Percentiles rank a stretch among this genome's conserved stretches.
These are phyloP conservation scores for Termitomyces heimii DNA, from an alignment of 768 basidiomycete species.

Conservation along the genomic window DNA sequence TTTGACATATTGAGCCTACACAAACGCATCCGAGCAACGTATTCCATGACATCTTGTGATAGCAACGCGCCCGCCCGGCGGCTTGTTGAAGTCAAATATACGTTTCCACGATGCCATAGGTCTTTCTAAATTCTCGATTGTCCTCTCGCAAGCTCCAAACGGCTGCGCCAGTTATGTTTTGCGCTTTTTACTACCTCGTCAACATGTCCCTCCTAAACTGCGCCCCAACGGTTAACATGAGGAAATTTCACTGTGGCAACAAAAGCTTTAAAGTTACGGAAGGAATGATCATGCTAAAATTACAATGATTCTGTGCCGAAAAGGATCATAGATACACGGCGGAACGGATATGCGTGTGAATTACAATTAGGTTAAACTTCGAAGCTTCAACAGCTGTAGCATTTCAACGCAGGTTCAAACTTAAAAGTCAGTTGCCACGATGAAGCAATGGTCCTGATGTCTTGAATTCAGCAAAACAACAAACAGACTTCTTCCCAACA, in stretches of 20 bases:
- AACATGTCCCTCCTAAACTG: neutral
- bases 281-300: neutral
- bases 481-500: neutral
- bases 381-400: neutral
- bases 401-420: neutral
- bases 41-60: neutral
- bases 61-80: neutral
- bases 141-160: neutral
- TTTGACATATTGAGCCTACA: neutral
- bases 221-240: neutral
- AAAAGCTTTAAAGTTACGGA: neutral
- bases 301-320: neutral
- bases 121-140: neutral
- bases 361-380: neutral
- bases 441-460: neutral
- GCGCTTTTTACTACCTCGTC: neutral
- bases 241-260: neutral
- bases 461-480: neutral
- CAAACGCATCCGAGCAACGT: neutral
- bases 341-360: neutral
- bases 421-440: neutral
- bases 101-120: conserved; percentile 2
- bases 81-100: neutral
- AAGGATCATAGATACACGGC: neutral
- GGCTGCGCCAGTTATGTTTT: neutral